Evolutionary conservation across 768 basidiomycete species (phyloP).

Genomic region (Auriscalpium orientale): DNA sequence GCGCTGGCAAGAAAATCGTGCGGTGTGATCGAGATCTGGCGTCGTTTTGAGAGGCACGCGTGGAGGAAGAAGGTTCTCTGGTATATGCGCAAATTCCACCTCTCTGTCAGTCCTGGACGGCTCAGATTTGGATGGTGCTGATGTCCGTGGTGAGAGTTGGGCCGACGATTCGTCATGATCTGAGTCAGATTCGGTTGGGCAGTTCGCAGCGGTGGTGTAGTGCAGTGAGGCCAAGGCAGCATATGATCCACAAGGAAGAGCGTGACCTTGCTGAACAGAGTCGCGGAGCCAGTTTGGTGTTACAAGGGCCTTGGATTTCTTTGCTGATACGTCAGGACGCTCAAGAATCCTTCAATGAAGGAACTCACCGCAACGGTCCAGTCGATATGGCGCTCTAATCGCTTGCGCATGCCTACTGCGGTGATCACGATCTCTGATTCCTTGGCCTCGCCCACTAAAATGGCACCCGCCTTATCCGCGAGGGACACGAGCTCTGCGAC

Average conservation of each 20-base stretch:
- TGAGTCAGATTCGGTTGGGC: slow-evolving; percentile 27
- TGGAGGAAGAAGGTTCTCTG: slow-evolving; percentile 18
- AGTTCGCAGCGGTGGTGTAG: slow-evolving; percentile 37
- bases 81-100: slow-evolving; percentile 4
- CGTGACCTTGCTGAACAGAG: slow-evolving; percentile 37
- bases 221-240: slow-evolving; percentile 46
- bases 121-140: background rate
- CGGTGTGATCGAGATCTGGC: slow-evolving; percentile 22
- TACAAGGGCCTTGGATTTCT: slow-evolving; percentile 64
- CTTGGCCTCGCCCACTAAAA: slow-evolving; percentile 31
- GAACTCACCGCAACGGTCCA: slow-evolving; percentile 58
- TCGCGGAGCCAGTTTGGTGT: slow-evolving; percentile 65
- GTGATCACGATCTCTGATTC: slow-evolving; percentile 65
- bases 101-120: background rate
- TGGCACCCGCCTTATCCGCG: slow-evolving; percentile 20
- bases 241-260: slow-evolving; percentile 48
- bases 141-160: background rate
- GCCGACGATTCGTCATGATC: background rate
- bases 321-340: background rate
- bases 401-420: slow-evolving; percentile 52
- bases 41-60: slow-evolving; percentile 14
- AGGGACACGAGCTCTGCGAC: slow-evolving; percentile 23
- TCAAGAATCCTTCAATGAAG: background rate
- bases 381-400: slow-evolving; percentile 62
- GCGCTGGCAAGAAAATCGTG: slow-evolving; percentile 52